Base-by-base conservation (phyloP, 2,329 filamentous ascomycete species). In the Beauveria sp. region DNA sequence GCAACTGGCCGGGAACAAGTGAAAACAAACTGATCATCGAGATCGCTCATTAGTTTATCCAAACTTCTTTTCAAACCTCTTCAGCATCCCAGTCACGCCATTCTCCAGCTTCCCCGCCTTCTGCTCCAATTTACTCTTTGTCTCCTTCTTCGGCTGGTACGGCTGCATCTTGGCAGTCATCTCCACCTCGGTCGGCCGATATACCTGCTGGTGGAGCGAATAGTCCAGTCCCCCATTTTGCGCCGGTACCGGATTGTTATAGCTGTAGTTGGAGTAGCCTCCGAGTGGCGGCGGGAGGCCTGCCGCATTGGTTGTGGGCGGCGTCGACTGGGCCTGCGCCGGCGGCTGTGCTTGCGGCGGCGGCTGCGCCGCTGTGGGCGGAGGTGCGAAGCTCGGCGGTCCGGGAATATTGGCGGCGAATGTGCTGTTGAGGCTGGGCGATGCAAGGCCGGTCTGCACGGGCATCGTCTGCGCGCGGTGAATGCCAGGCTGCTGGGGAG, bases 61-160 rank as follows among this genome's bases (percentile, higher is more conserved):
- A 74, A 88, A 86, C 70, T 85, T 89, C 84, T 90, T 91, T 76
- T 92, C 89, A 72, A 92, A 81, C 75, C 87, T 90, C 80, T 88
- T 91, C 65, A 92, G 73, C 78, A 91, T 87, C 7, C 86, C 84
- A 30, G 84, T 82, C 5, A 91, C 82, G 1, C 87, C 86, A 71
- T 85, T 85, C 75, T 92, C 89, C 40, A 91, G 67, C 67, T 83
- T 80, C 30, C 84, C 85, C 0, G 87, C 84, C 63, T 84, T 81
- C 70, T 86, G 83, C 67, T 89, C 88, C 34, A 91, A 72, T 69
- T 80, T 83, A 7, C 74, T 82, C 63, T 74, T 72, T 3, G 72
- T 68, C 61, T 83, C 80, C 59, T 72, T 72, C 68, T 79, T 80
- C 5, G 73, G 69, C 62, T 75, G 72, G 46, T 79, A 78, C 41